phyloP scores from a whole-genome alignment of 805 yeast genomes.

The Candida namnaoensis region DNA sequence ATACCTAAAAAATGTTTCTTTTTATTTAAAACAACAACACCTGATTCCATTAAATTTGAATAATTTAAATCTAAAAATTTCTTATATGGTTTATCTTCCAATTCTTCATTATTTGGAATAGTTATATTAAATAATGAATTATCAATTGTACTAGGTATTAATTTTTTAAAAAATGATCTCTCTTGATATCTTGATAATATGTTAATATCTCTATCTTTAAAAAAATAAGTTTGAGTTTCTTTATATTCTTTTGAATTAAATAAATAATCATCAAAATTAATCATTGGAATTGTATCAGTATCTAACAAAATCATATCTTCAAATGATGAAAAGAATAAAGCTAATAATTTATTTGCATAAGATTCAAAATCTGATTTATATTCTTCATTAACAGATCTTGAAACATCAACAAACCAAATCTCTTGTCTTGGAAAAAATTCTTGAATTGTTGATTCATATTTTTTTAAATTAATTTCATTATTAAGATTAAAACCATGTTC shows the following conservation, averaged over 20 bases:
- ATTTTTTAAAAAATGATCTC: slow-evolving; percentile 29
- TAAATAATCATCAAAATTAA: slow-evolving; percentile 24
- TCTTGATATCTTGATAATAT: slow-evolving; percentile 11
- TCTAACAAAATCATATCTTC: slow-evolving; percentile 47
- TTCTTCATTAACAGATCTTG: slow-evolving; percentile 12
- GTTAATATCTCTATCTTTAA: slow-evolving; percentile 31
- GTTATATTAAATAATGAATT: slow-evolving; percentile 20
- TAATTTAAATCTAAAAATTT: slow-evolving; percentile 23
- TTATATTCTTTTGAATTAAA: slow-evolving; percentile 25
- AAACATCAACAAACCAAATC: slow-evolving; percentile 28
- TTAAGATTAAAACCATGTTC: no score
- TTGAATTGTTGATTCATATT: no score
- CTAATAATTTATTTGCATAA: slow-evolving; percentile 41
- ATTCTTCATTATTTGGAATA: slow-evolving; percentile 22
- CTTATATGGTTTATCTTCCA: no score
- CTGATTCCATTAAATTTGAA: slow-evolving; percentile 27
- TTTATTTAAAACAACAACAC: slow-evolving; percentile 24
- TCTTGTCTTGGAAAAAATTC: slow-evolving; percentile 29
- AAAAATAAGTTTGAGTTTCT: slow-evolving; percentile 33
- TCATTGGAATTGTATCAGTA: slow-evolving; percentile 40
- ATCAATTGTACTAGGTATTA: slow-evolving; percentile 32
- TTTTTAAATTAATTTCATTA: no score
- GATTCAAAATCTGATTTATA: slow-evolving; percentile 19
- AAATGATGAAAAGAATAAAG: slow-evolving; percentile 48
- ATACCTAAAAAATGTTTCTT: slow-evolving; percentile 16